A percentile compares a stretch with the other conserved stretches of the same genome.
Conservation (phyloP, 2,329 filamentous ascomycete genomes). For the Sclerotinia subarctica region DNA sequence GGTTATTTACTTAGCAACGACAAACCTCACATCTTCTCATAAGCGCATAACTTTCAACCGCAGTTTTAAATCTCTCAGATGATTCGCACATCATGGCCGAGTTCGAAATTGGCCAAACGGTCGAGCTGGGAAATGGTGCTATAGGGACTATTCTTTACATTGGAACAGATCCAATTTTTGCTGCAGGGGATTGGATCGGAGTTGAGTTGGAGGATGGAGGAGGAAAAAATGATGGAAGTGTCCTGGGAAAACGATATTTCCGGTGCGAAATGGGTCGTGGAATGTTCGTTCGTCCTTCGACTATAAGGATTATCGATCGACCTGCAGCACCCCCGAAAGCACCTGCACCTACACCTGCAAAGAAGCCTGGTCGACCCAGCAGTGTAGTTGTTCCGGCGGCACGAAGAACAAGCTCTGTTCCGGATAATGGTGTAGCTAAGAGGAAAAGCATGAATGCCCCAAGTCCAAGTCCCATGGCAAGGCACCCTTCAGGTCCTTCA, state of each 20-base stretch:
- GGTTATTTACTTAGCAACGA: slow-evolving; percentile 10
- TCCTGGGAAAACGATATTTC: slow-evolving; percentile 86
- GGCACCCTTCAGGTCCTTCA: slow-evolving; percentile 53
- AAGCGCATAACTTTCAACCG: neutral
- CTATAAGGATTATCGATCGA: slow-evolving; percentile 58
- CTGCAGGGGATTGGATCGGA: slow-evolving; percentile 81
- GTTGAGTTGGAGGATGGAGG: slow-evolving; percentile 77
- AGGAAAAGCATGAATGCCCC: slow-evolving; percentile 68
- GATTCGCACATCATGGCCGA: slow-evolving; percentile 49
- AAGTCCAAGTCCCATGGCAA: slow-evolving; percentile 68
- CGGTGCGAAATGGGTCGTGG: slow-evolving; percentile 71
- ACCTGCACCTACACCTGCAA: slow-evolving; percentile 36
- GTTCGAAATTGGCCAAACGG: slow-evolving; percentile 45
- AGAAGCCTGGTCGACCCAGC: slow-evolving; percentile 44
- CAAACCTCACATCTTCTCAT: neutral
- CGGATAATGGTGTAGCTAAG: slow-evolving; percentile 55
- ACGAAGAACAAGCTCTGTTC: slow-evolving; percentile 44
- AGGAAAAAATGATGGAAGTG: slow-evolving; percentile 92
- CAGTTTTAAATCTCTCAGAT: slow-evolving; percentile 20
- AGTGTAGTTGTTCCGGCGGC: slow-evolving; percentile 43
- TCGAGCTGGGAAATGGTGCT: slow-evolving; percentile 76
- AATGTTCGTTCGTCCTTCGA: slow-evolving; percentile 81
- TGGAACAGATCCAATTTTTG: slow-evolving; percentile 70
- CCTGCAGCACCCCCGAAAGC: slow-evolving; percentile 42
- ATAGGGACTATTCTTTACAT: slow-evolving; percentile 76